Evolutionary conservation across 305 asterid species (phyloP).

Genomic region (Plantago lanceolata): DNA sequence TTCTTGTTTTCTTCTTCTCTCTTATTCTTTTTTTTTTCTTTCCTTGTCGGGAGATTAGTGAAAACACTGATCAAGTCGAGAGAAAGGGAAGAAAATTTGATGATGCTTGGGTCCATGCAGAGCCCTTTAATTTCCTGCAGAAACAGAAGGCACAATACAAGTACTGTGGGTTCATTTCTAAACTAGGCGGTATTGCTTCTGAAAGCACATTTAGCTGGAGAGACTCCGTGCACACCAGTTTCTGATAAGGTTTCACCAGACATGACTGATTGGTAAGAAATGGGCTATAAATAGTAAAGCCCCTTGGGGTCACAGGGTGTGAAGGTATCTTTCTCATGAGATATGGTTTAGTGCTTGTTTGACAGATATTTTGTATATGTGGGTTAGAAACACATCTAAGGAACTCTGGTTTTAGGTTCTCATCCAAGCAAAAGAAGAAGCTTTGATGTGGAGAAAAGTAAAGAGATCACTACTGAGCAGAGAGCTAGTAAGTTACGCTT

Average conservation of each 20-base stretch:
- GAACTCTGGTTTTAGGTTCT: not conserved
- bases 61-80: constrained; percentile 27
- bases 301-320: constrained; percentile 31
- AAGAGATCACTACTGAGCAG: too few relatives aligned
- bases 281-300: constrained; percentile 40
- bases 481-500: too few relatives aligned
- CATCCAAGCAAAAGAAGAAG: constrained; percentile 26
- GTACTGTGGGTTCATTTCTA: constrained; percentile 47
- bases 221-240: constrained; percentile 36
- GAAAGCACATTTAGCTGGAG: constrained; percentile 65
- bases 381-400: not conserved
- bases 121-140: constrained; percentile 30
- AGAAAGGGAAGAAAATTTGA: constrained; percentile 38
- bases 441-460: too few relatives aligned
- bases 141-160: constrained; percentile 49
- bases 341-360: not conserved
- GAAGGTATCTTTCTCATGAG: too few relatives aligned
- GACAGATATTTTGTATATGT: not conserved
- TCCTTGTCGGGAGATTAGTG: constrained; percentile 21
- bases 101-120: constrained; percentile 45
- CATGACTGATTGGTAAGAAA: constrained; percentile 47
- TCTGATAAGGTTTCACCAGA: constrained; percentile 43
- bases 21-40: too few relatives aligned
- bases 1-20: too few relatives aligned
- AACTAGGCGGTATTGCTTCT: constrained; percentile 55